Evolutionary conservation across 1,284 basidiomycete genomes (phyloP), one percentile per base, ranked within the genome.

Genomic region (Sanghuangporus baumii): DNA sequence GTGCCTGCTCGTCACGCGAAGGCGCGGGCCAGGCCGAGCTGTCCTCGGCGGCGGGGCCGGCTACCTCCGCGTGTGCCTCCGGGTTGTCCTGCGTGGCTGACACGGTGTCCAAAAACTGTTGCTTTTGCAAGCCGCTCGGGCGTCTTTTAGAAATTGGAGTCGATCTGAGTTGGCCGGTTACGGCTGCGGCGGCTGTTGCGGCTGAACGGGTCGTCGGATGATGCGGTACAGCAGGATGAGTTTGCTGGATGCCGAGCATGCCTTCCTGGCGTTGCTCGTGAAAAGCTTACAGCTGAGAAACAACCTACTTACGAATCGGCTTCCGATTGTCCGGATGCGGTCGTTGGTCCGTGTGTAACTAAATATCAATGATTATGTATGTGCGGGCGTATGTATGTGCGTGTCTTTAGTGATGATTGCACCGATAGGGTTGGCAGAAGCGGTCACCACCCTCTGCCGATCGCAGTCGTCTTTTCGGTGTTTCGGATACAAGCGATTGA

Each of bases 161-260:
- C 18, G 40, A 55, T 40, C 52, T 55, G 31, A 46, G 48, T 20
- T 47, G 55, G 40, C 41, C 40, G 38, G 46, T 18, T 36, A 52
- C n/a, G 20, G 54, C 46, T 11, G 52, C 37, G 26, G 60, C 60
- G 40, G 26, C 23, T 7, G 55, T 41, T 11, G 61, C 34, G 16
- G 55, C 34, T 23, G 61, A 18, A 9, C 38, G 61, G 46, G 46
- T 50, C 36, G 55, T n/a, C 26, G 48, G 40, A 26, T 47, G 57
- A 47, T 56, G 57, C 20, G 57, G 46, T 48, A 18, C 51, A 23
- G 57, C 50, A 18, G 57, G 38, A 36, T 16, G 62, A 31, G 62
- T 59, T 18, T 59, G 57, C 37, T 63, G 62, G 16, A 63, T 58
- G 52, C 62, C 62, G 62, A 63, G 62, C 62, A 63, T 63, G 55